Conservation (phyloP, 1,284 basidiomycete species). For the Marasmius tenuissimus region DNA sequence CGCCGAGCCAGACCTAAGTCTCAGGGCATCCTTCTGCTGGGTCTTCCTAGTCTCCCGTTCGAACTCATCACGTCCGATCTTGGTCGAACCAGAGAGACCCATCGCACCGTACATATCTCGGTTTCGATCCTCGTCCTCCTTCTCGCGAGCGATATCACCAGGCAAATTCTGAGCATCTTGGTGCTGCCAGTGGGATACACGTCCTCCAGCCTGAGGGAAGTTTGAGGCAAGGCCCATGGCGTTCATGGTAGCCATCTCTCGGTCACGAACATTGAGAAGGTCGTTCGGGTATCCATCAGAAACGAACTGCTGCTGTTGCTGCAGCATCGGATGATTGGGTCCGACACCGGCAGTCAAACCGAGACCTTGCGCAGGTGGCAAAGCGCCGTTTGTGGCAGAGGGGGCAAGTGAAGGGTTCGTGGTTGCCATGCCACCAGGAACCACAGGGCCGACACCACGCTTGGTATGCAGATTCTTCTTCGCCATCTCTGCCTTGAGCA, state of each 20-base stretch:
- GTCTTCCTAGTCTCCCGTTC: constrained; percentile 31
- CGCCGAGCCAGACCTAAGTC: constrained; percentile 31
- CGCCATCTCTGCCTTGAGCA: constrained; percentile 98
- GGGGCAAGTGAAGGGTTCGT: constrained; percentile 22
- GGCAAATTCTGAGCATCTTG: background rate
- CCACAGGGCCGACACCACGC: constrained; percentile 72
- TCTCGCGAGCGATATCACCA: constrained; percentile 18
- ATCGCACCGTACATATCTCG: constrained; percentile 1
- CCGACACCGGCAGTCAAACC: background rate
- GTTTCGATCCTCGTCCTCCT: constrained; percentile 6
- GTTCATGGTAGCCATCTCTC: constrained; percentile 30
- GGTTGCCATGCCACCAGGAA: constrained; percentile 22
- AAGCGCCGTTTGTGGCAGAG: constrained; percentile 18
- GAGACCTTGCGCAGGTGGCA: constrained; percentile 21
- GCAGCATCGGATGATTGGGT: background rate
- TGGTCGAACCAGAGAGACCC: constrained; percentile 5
- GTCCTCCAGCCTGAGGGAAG: background rate
- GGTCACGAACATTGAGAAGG: constrained; percentile 21
- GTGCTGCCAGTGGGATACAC: background rate
- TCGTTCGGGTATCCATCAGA: background rate
- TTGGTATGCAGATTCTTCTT: constrained; percentile 99
- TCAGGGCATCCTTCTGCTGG: constrained; percentile 41
- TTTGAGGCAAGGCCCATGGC: constrained; percentile 36
- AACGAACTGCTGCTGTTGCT: constrained; percentile 17
- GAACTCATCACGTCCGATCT: constrained; percentile 37